phyloP scores from a whole-genome alignment of 2,329 filamentous ascomycete species.

The Cercospora canescens region DNA sequence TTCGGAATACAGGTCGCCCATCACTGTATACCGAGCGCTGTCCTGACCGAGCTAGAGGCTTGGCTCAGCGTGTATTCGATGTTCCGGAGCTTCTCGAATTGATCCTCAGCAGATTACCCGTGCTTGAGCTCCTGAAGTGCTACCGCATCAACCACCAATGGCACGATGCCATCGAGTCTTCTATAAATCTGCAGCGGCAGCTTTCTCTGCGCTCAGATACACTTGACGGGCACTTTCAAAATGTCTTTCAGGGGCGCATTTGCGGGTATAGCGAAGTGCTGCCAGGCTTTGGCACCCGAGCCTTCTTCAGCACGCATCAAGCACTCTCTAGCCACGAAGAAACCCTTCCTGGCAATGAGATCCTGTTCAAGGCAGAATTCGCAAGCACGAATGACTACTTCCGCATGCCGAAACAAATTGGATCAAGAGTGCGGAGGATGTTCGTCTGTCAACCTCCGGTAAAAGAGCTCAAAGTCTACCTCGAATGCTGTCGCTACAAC shows the following conservation, averaged over 20 bases:
- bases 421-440: background rate
- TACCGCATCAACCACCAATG: constrained; percentile 6
- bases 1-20: background rate
- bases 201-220: constrained; percentile 4
- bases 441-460: constrained; percentile 11
- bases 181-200: constrained; percentile 1
- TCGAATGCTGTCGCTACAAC: constrained; percentile 10
- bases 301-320: constrained; percentile 1
- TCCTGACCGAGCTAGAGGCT: background rate
- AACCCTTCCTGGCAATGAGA: constrained; percentile 4
- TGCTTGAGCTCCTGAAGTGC: constrained; percentile 7
- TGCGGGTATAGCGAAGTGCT: constrained; percentile 3
- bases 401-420: background rate
- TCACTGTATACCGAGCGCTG: constrained; percentile 7
- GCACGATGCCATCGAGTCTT: constrained; percentile 2
- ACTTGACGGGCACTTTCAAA: background rate
- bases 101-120: constrained; percentile 7
- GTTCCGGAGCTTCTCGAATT: constrained; percentile 6
- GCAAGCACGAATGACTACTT: background rate
- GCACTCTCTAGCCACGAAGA: constrained; percentile 1
- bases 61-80: constrained; percentile 8
- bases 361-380: constrained; percentile 10
- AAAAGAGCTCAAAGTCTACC: background rate
- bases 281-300: background rate
- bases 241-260: background rate